phyloP scores from a whole-genome alignment of 257 asterid species.

The Capsicum baccatum region DNA sequence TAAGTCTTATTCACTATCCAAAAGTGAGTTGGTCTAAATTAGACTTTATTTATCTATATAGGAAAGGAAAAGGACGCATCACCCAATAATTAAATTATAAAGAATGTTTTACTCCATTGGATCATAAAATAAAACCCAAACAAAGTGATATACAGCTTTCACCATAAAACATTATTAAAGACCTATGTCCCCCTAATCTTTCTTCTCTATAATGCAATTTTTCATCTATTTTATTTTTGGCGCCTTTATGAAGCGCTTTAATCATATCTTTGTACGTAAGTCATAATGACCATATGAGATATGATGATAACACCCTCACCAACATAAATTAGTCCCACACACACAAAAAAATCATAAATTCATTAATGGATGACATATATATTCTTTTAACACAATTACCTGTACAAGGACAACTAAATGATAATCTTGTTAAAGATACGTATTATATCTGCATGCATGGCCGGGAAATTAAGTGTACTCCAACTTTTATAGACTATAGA shows the following conservation, averaged over 20 bases:
- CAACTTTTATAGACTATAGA: background rate
- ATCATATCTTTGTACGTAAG: conserved; percentile 2
- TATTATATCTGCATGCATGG: conserved; percentile 26
- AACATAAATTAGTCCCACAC: background rate
- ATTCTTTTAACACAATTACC: background rate
- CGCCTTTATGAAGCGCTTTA: conserved; percentile 11
- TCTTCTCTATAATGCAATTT: background rate
- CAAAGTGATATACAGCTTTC: conserved; percentile 13
- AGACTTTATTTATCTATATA: too few species aligned
- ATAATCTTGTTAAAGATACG: conserved; percentile 11
- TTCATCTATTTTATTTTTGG: background rate
- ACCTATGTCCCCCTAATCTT: background rate
- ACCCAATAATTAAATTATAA: background rate
- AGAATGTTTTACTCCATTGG: background rate
- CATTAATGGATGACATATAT: background rate
- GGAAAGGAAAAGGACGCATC: too few species aligned
- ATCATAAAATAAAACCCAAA: background rate
- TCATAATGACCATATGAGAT: conserved; percentile 20
- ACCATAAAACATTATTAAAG: conserved; percentile 19
- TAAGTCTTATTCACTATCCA: too few species aligned
- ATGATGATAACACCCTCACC: conserved; percentile 17
- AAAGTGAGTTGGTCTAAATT: too few species aligned
- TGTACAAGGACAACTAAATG: background rate
- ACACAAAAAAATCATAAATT: background rate
- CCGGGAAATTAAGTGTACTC: background rate